Percentiles rank a stretch among this genome's conserved stretches.
Conservation (phyloP, 2,329 filamentous ascomycete genomes). For the Nakataea oryzae region DNA sequence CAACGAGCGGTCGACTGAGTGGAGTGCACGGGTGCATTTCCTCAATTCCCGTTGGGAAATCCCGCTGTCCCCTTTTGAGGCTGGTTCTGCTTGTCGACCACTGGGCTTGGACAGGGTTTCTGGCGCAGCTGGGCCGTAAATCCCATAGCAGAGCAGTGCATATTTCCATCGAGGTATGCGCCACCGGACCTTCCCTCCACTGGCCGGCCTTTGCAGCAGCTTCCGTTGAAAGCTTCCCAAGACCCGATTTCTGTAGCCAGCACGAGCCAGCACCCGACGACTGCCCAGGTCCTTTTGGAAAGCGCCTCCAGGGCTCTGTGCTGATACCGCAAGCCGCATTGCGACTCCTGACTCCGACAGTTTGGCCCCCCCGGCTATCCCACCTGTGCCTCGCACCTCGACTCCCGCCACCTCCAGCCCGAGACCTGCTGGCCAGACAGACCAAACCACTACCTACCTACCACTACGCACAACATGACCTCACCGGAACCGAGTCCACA, state of each 20-base stretch:
- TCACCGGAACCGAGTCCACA: background rate
- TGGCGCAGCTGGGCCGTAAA: background rate
- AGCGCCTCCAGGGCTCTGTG: background rate
- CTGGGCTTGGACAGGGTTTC: background rate
- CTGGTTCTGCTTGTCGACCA: background rate
- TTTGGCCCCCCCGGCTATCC: background rate
- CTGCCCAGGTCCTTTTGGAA: too few relatives aligned
- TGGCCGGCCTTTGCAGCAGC: background rate
- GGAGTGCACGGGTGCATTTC: too few relatives aligned
- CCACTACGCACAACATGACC: background rate
- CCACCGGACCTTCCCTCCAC: background rate
- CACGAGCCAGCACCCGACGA: too few relatives aligned
- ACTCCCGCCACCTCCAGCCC: background rate
- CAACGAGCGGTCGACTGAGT: too few relatives aligned
- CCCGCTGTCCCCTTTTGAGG: background rate
- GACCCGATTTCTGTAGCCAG: background rate
- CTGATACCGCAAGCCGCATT: background rate
- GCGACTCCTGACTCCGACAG: background rate
- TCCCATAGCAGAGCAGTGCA: background rate
- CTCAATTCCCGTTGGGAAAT: background rate
- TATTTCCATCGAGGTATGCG: background rate
- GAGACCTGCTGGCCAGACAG: background rate
- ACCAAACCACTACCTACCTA: background rate
- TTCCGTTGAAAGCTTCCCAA: background rate
- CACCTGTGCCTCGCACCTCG: background rate